Evolutionary conservation across 106 monocot species (phyloP).

Genomic region (Platanthera zijinensis): DNA sequence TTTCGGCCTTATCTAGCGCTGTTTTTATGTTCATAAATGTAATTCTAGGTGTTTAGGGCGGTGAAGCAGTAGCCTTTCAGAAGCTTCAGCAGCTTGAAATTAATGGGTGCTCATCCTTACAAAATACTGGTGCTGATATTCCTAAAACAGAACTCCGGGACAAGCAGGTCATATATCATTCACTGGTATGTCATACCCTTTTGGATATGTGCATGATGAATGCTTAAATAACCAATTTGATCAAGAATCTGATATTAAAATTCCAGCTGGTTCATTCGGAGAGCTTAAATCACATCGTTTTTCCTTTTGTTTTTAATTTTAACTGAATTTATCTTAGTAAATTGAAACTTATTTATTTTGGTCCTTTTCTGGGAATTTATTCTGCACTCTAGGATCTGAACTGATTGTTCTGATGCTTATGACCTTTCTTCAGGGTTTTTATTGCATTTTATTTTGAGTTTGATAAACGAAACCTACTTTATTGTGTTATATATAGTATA

Average conservation of each 20-base stretch:
- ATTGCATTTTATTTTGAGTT: not conserved
- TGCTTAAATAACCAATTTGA: not conserved
- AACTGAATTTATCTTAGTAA: not conserved
- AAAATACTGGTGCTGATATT: conserved; percentile 21
- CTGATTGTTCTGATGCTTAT: not conserved
- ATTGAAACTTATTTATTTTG: not conserved
- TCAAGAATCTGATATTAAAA: conserved; percentile 2
- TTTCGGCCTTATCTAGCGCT: not conserved
- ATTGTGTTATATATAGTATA: not conserved
- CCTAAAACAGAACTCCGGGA: conserved; percentile 33
- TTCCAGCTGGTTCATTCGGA: not conserved
- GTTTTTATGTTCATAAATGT: conserved; percentile 11
- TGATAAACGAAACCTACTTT: not conserved
- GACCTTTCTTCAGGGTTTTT: not conserved
- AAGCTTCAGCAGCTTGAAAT: conserved; percentile 52
- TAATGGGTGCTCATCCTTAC: conserved; percentile 28
- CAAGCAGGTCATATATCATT: conserved; percentile 27
- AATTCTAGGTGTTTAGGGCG: conserved; percentile 34
- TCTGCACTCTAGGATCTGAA: not conserved
- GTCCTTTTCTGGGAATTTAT: not conserved
- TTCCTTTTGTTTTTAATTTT: not conserved
- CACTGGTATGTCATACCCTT: conserved; percentile 45
- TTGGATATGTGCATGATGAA: not conserved
- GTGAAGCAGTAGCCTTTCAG: conserved; percentile 40
- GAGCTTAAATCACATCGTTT: not conserved